These are phyloP conservation scores for Epichloe sylvatica DNA, from an alignment of 2,329 filamentous ascomycete genomes.

Conservation along the genomic window DNA sequence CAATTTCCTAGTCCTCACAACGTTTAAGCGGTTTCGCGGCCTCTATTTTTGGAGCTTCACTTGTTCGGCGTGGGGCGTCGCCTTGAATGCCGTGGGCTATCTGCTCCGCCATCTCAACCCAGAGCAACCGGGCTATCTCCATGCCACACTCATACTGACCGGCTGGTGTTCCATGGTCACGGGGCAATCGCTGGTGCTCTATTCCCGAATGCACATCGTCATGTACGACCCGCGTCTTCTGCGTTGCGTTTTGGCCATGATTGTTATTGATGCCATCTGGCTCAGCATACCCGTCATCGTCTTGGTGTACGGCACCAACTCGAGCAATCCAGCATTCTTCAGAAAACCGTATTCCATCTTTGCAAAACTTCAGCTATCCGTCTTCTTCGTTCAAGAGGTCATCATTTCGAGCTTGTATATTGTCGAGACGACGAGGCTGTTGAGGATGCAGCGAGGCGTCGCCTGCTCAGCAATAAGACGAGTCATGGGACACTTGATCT, in stretches of 20 bases:
- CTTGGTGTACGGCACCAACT: slow-evolving; percentile 38
- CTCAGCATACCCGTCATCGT: slow-evolving; percentile 41
- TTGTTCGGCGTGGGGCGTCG: slow-evolving; percentile 15
- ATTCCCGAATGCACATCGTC: slow-evolving; percentile 47
- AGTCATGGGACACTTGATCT: slow-evolving; percentile 19
- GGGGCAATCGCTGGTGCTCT: slow-evolving; percentile 46
- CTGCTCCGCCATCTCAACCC: slow-evolving; percentile 24
- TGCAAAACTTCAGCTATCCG: slow-evolving; percentile 40
- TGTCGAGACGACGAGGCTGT: slow-evolving; percentile 33
- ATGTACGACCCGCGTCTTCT: slow-evolving; percentile 35
- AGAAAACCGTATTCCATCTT: slow-evolving; percentile 25
- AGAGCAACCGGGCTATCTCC: slow-evolving; percentile 5
- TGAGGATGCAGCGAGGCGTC: slow-evolving; percentile 26
- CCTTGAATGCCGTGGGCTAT: slow-evolving; percentile 28
- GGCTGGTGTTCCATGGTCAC: slow-evolving; percentile 39
- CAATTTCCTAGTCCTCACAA: slow-evolving; percentile 13
- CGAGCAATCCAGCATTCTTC: slow-evolving; percentile 11
- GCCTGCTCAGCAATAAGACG: slow-evolving; percentile 7
- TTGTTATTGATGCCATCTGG: slow-evolving; percentile 38
- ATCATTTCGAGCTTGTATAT: slow-evolving; percentile 41
- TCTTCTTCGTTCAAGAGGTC: slow-evolving; percentile 42
- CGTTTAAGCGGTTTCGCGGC: slow-evolving; percentile 15
- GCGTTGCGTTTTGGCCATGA: slow-evolving; percentile 39
- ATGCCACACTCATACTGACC: slow-evolving; percentile 16
- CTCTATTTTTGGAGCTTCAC: slow-evolving; percentile 22